phyloP scores from a whole-genome alignment of 805 yeast genomes.

The Candida odintsovae region DNA sequence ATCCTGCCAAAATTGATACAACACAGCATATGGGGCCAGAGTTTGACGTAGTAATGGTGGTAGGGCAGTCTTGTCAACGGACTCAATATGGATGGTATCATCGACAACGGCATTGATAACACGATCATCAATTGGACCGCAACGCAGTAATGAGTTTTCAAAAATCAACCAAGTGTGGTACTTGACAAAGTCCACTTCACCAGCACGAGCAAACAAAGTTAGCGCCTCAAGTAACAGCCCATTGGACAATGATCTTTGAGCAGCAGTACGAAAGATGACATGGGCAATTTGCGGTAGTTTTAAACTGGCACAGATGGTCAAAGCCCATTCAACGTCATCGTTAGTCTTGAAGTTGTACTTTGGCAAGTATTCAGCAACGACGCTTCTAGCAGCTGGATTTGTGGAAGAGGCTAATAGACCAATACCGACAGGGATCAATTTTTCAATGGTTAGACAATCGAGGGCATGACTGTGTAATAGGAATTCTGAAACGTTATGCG shows the following conservation, averaged over 20 bases:
- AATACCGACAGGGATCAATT: constrained; percentile 60
- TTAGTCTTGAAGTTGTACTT: constrained; percentile 55
- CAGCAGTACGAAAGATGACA: constrained; percentile 37
- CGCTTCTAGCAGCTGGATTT: constrained; percentile 35
- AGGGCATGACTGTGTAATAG: constrained; percentile 51
- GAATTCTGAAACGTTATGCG: constrained; percentile 43
- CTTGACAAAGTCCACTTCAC: constrained; percentile 46
- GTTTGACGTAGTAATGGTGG: constrained; percentile 62
- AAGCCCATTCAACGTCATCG: constrained; percentile 77
- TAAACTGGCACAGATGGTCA: constrained; percentile 66
- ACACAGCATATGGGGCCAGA: constrained; percentile 64
- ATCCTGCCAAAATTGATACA: constrained; percentile 42
- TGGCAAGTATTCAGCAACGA: constrained; percentile 55
- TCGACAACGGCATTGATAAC: constrained; percentile 46
- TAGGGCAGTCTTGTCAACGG: constrained; percentile 24
- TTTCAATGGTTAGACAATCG: constrained; percentile 45
- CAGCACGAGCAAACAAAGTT: constrained; percentile 57
- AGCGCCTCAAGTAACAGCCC: constrained; percentile 50
- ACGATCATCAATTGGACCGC: constrained; percentile 50
- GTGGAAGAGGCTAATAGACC: constrained; percentile 52
- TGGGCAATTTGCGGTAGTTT: constrained; percentile 53
- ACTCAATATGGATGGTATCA: constrained; percentile 25
- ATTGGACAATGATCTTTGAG: constrained; percentile 18
- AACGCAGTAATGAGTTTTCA: constrained; percentile 50
- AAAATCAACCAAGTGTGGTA: constrained; percentile 54